Conservation (phyloP, 345 rosid species). For the Balakata baccata region DNA sequence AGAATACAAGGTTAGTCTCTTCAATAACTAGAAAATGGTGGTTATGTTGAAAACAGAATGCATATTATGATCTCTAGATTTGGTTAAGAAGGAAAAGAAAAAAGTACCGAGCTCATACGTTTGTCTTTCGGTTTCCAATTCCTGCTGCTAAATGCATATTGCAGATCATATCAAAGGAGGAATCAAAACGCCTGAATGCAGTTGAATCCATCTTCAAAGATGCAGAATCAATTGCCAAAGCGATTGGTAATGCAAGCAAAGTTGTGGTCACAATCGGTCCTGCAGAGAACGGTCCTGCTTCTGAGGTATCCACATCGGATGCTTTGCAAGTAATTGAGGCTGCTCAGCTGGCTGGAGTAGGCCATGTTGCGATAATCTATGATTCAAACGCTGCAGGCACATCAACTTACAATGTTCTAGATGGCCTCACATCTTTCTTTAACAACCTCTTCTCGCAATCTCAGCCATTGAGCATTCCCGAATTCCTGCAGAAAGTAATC, state of each 20-base stretch:
- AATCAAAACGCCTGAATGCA: conserved; percentile 75
- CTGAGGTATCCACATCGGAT: conserved; percentile 59
- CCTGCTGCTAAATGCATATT: background rate
- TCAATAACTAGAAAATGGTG: background rate
- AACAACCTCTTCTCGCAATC: conserved; percentile 63
- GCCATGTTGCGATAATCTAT: conserved; percentile 73
- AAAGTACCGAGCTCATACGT: background rate
- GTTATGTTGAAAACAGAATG: background rate
- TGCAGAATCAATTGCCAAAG: conserved; percentile 80
- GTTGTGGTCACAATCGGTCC: conserved; percentile 78
- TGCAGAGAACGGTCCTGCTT: conserved; percentile 62
- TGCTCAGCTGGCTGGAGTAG: conserved; percentile 78
- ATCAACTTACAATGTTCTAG: conserved; percentile 71
- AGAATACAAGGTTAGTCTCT: conserved; percentile 62
- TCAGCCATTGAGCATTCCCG: conserved; percentile 54
- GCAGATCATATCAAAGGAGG: conserved; percentile 81
- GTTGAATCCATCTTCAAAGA: conserved; percentile 68
- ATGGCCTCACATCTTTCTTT: conserved; percentile 77
- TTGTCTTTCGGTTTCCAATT: background rate
- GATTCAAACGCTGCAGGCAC: conserved; percentile 39
- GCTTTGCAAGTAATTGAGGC: conserved; percentile 75
- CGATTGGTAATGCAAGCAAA: conserved; percentile 96
- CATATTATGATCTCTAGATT: too few relatives aligned
- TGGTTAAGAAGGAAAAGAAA: too few relatives aligned
- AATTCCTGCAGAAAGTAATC: conserved; percentile 61